These are phyloP conservation scores for Penicillium roqueforti DNA, from an alignment of 495 filamentous ascomycete species.

Conservation along the genomic window DNA sequence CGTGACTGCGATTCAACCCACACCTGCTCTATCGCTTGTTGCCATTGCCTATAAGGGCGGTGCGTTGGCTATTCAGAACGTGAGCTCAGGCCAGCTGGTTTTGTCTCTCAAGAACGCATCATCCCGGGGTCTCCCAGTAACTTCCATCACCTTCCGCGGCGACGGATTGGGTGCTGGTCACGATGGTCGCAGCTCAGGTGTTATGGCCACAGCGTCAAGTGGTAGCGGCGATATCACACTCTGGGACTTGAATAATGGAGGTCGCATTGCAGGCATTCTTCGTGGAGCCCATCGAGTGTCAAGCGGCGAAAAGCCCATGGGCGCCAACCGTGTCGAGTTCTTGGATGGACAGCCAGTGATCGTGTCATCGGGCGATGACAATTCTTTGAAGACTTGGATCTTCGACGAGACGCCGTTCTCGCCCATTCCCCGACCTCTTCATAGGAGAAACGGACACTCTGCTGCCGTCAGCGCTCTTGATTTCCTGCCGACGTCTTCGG, in stretches of 20 bases:
- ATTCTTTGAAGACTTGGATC: conserved; percentile 91
- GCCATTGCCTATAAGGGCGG: conserved; percentile 83
- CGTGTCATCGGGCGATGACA: conserved; percentile 85
- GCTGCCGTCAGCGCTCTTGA: conserved; percentile 72
- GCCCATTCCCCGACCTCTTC: conserved; percentile 75
- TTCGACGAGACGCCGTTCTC: conserved; percentile 86
- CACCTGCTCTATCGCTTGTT: conserved; percentile 77
- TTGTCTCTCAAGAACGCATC: conserved; percentile 59
- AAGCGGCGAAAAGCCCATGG: conserved; percentile 50
- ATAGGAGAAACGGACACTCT: conserved; percentile 81
- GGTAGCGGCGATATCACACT: conserved; percentile 82
- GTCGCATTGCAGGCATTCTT: conserved; percentile 73
- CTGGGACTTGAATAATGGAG: conserved; percentile 91
- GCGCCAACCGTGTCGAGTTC: conserved; percentile 79
- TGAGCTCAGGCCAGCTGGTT: conserved; percentile 66
- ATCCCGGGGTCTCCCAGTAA: conserved; percentile 53
- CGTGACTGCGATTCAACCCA: conserved; percentile 78
- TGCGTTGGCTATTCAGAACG: conserved; percentile 71
- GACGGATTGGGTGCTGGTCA: conserved; percentile 88
- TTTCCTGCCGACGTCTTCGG: conserved; percentile 80
- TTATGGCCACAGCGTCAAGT: conserved; percentile 76
- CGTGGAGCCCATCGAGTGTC: conserved; percentile 78
- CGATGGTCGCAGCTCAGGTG: conserved; percentile 73
- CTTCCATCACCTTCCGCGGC: conserved; percentile 83
- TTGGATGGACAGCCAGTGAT: conserved; percentile 86